Evolutionary conservation across 2,329 filamentous ascomycete genomes (phyloP), one percentile per base, ranked within the genome.

Genomic region (Fusarium sp.): DNA sequence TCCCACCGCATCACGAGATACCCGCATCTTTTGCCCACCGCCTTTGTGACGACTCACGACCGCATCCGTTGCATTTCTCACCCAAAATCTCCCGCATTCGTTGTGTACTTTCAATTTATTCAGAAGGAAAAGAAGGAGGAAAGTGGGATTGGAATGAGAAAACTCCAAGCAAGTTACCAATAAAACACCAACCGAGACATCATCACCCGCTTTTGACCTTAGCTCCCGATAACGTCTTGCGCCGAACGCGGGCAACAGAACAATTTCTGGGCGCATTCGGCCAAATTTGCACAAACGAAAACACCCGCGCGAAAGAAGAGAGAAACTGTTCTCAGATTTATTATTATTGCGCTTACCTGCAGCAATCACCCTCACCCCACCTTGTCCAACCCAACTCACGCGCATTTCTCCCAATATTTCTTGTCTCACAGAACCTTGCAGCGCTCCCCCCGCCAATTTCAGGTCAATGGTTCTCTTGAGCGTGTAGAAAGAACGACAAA

Each of bases 1-100:
- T 56, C 41, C 46, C 41, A 39, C 25, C 53, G 27, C 47, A 73
- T 73, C 71, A 73, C 71, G 71, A 73, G 68, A 72, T 64, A 68
- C 64, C 60, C 25, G 49, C 55, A 44, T 55, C 52, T 46, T 49
- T 54, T 50, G 53, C 56, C 71, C 71, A 73, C 71, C 71, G 71
- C 71, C 59, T 66, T 73, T 69, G 38, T 46, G 56, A 36, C 49
- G 31, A 55, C 47, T 54, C 41, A 72, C 46, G 53, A 54, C 71
- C 38, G 70, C 66, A 73, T 61, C n/a, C 70, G 39, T 72, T 53
- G 39, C 49, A 46, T 64, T 39, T 22, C 41, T 44, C 38, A 52
- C 42, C 22, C 29, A 22, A 38, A 25, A 20, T 15, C 29, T 56
- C 53, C 58, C 49, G 66, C 39, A 55, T 59, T 56, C 55, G 41